Conservation (phyloP, 805 yeast species). For the Pichia rugopelliculosa region DNA sequence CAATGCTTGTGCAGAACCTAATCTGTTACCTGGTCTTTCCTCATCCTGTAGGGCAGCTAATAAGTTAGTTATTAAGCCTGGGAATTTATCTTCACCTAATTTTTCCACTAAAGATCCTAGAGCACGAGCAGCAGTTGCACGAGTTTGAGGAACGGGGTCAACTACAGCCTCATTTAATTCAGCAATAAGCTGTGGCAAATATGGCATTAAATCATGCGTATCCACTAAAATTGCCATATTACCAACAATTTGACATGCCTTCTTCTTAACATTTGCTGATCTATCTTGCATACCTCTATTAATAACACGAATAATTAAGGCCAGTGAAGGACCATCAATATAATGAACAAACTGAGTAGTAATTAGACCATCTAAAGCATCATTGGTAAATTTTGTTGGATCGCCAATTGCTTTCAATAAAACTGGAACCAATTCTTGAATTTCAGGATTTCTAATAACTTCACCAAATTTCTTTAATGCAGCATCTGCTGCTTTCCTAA, state of each 20-base stretch:
- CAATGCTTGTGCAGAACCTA: constrained; percentile 96
- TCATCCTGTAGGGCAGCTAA: constrained; percentile 72
- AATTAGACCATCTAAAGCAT: constrained; percentile 76
- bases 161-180: constrained; percentile 94
- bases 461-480: constrained; percentile 90
- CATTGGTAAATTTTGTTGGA: constrained; percentile 85
- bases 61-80: constrained; percentile 77
- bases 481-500: constrained; percentile 88
- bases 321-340: constrained; percentile 96
- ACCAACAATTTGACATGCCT: constrained; percentile 97
- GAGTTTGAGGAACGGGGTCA: constrained; percentile 94
- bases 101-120: constrained; percentile 93
- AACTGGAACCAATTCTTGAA: constrained; percentile 81
- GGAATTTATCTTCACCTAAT: constrained; percentile 93
- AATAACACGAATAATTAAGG: constrained; percentile 87
- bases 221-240: constrained; percentile 97
- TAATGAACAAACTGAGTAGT: constrained; percentile 94
- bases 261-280: constrained; percentile 85
- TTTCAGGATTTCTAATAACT: constrained; percentile 95
- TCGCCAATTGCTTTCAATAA: constrained; percentile 91
- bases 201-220: constrained; percentile 75
- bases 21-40: constrained; percentile 75
- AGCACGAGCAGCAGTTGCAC: constrained; percentile 97
- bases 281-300: constrained; percentile 94
- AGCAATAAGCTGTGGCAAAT: constrained; percentile 64